Conservation (phyloP, 1,139 yeast species). For the Lodderomyces jiufengensis region DNA sequence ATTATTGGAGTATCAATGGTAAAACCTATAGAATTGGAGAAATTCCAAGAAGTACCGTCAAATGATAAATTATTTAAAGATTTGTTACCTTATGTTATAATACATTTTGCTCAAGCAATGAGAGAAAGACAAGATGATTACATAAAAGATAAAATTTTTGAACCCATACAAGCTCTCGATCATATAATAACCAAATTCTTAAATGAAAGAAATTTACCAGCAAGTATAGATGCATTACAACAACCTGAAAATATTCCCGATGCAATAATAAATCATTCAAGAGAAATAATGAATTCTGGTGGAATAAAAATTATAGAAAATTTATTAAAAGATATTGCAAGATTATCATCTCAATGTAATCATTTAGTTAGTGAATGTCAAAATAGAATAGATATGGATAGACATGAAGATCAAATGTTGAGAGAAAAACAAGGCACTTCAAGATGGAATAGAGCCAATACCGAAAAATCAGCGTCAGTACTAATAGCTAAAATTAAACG, state of each 20-base stretch:
- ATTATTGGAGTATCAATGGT: conserved; percentile 57
- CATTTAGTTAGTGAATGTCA: conserved; percentile 42
- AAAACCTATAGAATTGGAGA: conserved; percentile 39
- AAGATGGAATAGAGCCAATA: conserved; percentile 46
- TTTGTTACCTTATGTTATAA: conserved; percentile 62
- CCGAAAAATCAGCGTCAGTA: conserved; percentile 36
- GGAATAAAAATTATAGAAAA: conserved; percentile 45
- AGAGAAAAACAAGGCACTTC: conserved; percentile 44
- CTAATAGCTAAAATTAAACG: conserved; percentile 38
- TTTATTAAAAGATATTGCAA: conserved; percentile 44
- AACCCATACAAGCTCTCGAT: conserved; percentile 52
- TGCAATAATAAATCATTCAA: conserved; percentile 51
- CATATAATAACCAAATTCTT: conserved; percentile 44
- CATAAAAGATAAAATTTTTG: conserved; percentile 46
- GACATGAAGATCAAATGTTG: conserved; percentile 52
- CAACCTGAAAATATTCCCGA: conserved; percentile 64
- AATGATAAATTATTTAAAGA: conserved; percentile 30
- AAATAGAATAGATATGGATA: conserved; percentile 48
- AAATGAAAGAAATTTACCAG: conserved; percentile 50
- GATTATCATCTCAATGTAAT: conserved; percentile 37
- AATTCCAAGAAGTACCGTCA: conserved; percentile 9
- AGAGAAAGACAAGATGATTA: conserved; percentile 61
- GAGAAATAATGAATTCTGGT: conserved; percentile 52
- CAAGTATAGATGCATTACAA: conserved; percentile 60
- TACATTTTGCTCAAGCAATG: conserved; percentile 67